Conservation (phyloP, 1,284 basidiomycete species). For the Leccinum pachyderme region DNA sequence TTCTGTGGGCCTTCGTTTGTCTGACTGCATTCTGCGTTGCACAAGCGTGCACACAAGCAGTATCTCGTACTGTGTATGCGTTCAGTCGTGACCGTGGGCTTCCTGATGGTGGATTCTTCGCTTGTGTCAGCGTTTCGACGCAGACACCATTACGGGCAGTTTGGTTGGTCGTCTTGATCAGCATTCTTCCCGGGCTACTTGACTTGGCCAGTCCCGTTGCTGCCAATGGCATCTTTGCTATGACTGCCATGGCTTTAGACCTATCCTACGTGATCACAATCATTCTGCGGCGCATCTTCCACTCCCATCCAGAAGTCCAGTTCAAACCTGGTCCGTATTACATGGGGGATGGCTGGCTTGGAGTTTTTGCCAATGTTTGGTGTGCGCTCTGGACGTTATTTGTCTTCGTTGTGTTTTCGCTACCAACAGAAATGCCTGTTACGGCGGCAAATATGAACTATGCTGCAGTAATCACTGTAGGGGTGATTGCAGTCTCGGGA, state of each 20-base stretch:
- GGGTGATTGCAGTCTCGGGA: slow-evolving; percentile 27
- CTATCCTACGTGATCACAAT: slow-evolving; percentile 76
- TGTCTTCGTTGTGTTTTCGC: slow-evolving; percentile 67
- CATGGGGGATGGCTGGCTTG: slow-evolving; percentile 73
- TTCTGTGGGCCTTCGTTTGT: slow-evolving; percentile 77
- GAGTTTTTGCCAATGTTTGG: slow-evolving; percentile 60
- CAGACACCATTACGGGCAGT: slow-evolving; percentile 83
- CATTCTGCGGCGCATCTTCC: slow-evolving; percentile 66
- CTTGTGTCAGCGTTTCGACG: slow-evolving; percentile 61
- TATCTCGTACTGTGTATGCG: slow-evolving; percentile 85
- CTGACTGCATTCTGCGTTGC: slow-evolving; percentile 82
- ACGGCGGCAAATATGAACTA: slow-evolving; percentile 78
- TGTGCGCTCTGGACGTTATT: slow-evolving; percentile 73
- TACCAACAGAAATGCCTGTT: slow-evolving; percentile 72
- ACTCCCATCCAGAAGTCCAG: slow-evolving; percentile 79
- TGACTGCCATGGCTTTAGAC: slow-evolving; percentile 73
- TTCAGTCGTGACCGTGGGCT: slow-evolving; percentile 85
- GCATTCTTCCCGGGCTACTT: slow-evolving; percentile 71
- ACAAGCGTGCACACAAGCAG: slow-evolving; percentile 81
- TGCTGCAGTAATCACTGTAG: slow-evolving; percentile 44
- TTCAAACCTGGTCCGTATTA: slow-evolving; percentile 91
- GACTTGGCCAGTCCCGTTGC: slow-evolving; percentile 79
- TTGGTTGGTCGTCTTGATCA: slow-evolving; percentile 71
- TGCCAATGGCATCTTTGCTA: slow-evolving; percentile 80
- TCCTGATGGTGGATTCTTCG: slow-evolving; percentile 82